A percentile compares a stretch with the other conserved stretches of the same genome.
phyloP scores from a whole-genome alignment of 2,329 filamentous ascomycete genomes.

The Zymoseptoria tritici region DNA sequence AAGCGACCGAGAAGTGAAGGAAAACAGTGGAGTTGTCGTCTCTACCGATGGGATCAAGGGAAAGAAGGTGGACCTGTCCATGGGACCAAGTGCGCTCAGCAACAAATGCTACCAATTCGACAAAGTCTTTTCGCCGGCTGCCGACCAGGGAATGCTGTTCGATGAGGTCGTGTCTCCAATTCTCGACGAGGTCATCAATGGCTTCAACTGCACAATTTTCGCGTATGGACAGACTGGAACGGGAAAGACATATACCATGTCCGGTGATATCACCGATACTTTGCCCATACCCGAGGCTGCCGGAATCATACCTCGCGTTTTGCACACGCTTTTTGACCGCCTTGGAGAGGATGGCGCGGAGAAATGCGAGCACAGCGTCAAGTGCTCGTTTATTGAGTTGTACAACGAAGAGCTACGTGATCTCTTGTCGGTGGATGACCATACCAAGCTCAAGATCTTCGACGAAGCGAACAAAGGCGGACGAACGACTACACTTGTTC shows the following conservation, averaged over 20 bases:
- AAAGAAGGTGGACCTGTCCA: constrained; percentile 73
- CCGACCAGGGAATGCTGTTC: constrained; percentile 88
- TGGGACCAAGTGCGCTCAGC: constrained; percentile 85
- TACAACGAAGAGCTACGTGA: constrained; percentile 98
- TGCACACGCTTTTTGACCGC: constrained; percentile 79
- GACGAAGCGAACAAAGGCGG: constrained; percentile 84
- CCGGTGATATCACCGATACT: constrained; percentile 89
- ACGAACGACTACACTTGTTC: constrained; percentile 77
- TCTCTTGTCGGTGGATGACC: constrained; percentile 73
- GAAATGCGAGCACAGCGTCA: constrained; percentile 80
- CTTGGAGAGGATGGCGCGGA: constrained; percentile 58
- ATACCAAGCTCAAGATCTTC: constrained; percentile 84
- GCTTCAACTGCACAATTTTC: constrained; percentile 98
- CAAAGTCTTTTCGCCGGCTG: constrained; percentile 90
- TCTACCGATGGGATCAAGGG: constrained; percentile 82
- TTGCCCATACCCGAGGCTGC: constrained; percentile 84
- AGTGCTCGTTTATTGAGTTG: constrained; percentile 96
- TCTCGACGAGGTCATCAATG: constrained; percentile 84
- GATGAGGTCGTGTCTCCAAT: constrained; percentile 94
- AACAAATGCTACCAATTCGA: constrained; percentile 98
- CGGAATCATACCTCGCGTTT: constrained; percentile 86
- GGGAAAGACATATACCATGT: constrained; percentile 99
- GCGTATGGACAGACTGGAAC: constrained; percentile 97
- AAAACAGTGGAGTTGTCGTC: constrained; percentile 92
- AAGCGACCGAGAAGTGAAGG: constrained; percentile 83